Percentiles rank a stretch among this genome's conserved stretches.
Evolutionary conservation across 169 alveolate genomes (phyloP).

Genomic region (Theileria equi): DNA sequence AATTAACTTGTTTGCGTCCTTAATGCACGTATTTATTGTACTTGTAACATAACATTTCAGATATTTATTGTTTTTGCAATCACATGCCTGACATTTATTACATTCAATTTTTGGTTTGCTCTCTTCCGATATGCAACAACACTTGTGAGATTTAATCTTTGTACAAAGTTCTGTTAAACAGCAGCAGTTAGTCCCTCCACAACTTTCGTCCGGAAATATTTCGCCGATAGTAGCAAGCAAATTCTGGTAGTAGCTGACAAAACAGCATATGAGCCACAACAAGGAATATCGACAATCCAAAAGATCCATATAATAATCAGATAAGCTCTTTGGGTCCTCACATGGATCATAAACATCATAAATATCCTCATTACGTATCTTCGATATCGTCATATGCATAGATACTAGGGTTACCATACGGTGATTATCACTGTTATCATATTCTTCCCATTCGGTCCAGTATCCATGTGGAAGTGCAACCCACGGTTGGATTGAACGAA

Average conservation of each 20-base stretch:
- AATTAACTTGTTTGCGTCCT: not conserved
- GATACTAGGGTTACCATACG: not conserved
- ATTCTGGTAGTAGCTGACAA: not conserved
- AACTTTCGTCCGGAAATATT: no score
- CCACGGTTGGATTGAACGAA: conserved; percentile 17
- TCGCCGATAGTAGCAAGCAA: no score
- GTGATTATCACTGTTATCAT: conserved; percentile 2
- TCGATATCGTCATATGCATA: not conserved
- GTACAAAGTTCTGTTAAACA: no score
- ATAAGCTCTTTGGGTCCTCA: not conserved
- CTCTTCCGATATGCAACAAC: no score
- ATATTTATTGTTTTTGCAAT: not conserved
- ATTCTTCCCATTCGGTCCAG: conserved; percentile 10
- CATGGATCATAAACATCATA: not conserved
- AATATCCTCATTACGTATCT: not conserved
- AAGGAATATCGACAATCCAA: not conserved
- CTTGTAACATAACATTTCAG: not conserved
- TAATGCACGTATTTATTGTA: not conserved
- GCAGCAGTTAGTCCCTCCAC: no score
- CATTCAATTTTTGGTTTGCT: no score
- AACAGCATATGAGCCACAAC: not conserved
- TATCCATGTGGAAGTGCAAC: not conserved
- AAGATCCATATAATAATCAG: not conserved
- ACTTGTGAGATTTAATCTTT: no score
- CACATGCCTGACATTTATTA: not conserved